Base-by-base conservation (phyloP, 805 yeast species). In the Ogataea pilisensis region DNA sequence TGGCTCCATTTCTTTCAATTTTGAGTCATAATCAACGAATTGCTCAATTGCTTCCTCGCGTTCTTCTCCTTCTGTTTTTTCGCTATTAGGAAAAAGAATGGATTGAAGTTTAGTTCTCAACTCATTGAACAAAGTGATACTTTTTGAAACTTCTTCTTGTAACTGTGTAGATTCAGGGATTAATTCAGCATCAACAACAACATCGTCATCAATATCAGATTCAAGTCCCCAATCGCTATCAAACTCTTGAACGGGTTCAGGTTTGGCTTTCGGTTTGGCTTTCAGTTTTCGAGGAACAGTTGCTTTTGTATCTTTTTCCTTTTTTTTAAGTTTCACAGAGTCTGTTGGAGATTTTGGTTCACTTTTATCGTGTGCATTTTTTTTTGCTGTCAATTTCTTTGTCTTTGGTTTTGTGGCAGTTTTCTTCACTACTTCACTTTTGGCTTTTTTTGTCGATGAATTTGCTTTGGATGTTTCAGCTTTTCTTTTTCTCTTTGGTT, bases 201-300 rank as follows among this genome's bases (percentile, higher is more conserved):
- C 40, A 17, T 37, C 47, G 3, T 48, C 50, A 25, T 52, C 48
- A 34, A 44, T 29, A 31, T 37, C 53, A 31, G 61, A 38, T 49
- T 53, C 58, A 30, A 53, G 28, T 25, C 55, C 61, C 61, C 67
- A 39, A 49, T 59, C 56, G 45, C 57, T 43, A 45, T 59, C 48
- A 41, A 39, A 29, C 40, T 41, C 44, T 44, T 53, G 34, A 33
- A 42, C 42, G 22, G 38, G 26, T 20, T 36, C 22, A 11, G 38
- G 38, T 30, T 36, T 29, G 4, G 50, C 19, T 17, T 40, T 31
- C 18, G 35, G 31, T 28, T 34, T 39, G 3, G 46, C 34, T 29
- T 44, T 35, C 14, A 45, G 14, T 22, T 22, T 22, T 8, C 7
- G 26, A 22, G 26, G 26, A 22, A 7, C 26, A 11, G 26, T 22